Evolutionary conservation across 1,284 basidiomycete genomes (phyloP), one percentile per base, ranked within the genome.

Genomic region (Ceratobasidium sp.): DNA sequence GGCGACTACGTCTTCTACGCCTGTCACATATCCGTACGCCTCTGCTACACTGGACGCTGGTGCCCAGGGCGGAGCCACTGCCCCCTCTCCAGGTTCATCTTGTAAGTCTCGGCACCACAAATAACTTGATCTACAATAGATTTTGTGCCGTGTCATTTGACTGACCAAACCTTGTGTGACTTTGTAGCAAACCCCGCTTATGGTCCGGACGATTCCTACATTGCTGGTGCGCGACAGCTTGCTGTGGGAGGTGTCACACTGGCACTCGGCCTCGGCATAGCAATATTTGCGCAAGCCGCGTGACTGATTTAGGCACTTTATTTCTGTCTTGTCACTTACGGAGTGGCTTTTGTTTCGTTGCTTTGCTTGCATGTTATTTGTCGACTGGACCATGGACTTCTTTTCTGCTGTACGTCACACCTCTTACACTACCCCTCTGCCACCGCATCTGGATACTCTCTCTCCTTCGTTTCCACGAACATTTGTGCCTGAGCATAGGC

Each of bases 161-260:
- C 16, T 50, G 14, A 30, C 18, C 13, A 30, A 49, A 2, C 6
- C 26, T 21, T 58, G 41, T 16, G 46, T 35, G 6, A 26, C 35
- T 46, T 58, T 57, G 26, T n/a, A 66, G 62, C 62, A 6, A 52
- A 50, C 18, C 23, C 32, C 11, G 58, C 58, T 16, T 23, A 26
- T 18, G 66, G 66, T 32, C 66, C 66, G 30, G 66, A 69, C 32
- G 66, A 69, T 18, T n/a, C 13, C 16, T 69, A 69, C 28, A 69
- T 58, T 18, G 26, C 66, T 21, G 66, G 66, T 1, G 54, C 54
- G 49, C 32, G 54, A 18, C 50, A 58, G 35, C 38, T 69, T 14
- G 54, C 54, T 21, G 54, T 58, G 7, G 66, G 66, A 6, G 54
- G 66, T 41, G 26, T 69, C 11, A 57, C 66, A 5, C 26, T 69